These are phyloP conservation scores for Pichia californica DNA, from an alignment of 805 yeast species.

Conservation along the genomic window DNA sequence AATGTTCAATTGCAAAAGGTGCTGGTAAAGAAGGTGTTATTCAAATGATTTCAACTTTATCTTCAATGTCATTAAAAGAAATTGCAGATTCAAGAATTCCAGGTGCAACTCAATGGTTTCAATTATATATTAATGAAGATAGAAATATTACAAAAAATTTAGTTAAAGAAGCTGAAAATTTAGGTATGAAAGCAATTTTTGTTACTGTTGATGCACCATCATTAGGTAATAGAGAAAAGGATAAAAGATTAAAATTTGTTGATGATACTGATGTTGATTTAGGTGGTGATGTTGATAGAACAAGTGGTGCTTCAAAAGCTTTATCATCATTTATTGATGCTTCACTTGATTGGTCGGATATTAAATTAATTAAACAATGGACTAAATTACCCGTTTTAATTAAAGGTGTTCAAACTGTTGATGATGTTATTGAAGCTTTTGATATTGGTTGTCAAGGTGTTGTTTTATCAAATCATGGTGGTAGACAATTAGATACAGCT, in stretches of 20 bases:
- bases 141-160: constrained; percentile 54
- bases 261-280: constrained; percentile 42
- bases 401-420: constrained; percentile 81
- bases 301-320: constrained; percentile 83
- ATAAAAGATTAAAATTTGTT: constrained; percentile 23
- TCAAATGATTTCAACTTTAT: constrained; percentile 91
- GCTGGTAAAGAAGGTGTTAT: constrained; percentile 63
- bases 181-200: constrained; percentile 77
- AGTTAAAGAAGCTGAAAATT: constrained; percentile 62
- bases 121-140: constrained; percentile 76
- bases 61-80: constrained; percentile 84
- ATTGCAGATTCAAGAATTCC: constrained; percentile 63
- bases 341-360: constrained; percentile 57
- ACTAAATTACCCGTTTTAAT: constrained; percentile 64
- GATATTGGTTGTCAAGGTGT: constrained; percentile 70
- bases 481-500: constrained; percentile 78
- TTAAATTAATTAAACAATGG: constrained; percentile 45
- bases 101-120: constrained; percentile 81
- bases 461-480: constrained; percentile 87
- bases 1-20: constrained; percentile 76
- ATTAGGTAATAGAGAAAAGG: constrained; percentile 82
- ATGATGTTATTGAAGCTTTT: constrained; percentile 69
- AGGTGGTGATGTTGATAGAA: constrained; percentile 47
- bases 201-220: constrained; percentile 93
- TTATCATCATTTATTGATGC: constrained; percentile 81